These are phyloP conservation scores for Hyaloperonospora arabidopsidis DNA, from an alignment of 352 stramenopile genomes.

Conservation along the genomic window DNA sequence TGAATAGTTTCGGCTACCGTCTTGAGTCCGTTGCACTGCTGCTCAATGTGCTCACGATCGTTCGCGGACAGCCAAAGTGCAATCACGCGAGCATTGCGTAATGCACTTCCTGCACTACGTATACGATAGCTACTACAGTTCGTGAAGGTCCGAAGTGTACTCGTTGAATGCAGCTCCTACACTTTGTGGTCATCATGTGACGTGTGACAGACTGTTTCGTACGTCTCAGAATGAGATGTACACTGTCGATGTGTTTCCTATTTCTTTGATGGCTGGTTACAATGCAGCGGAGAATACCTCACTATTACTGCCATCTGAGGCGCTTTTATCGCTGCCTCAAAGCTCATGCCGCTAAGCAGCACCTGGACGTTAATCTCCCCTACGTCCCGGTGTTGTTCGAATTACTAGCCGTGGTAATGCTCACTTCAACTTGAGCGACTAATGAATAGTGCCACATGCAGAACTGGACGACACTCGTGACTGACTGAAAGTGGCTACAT, in stretches of 20 bases:
- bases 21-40: constrained; percentile 26
- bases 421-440: too few species aligned
- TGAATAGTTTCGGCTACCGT: constrained; percentile 33
- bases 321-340: too few species aligned
- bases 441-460: too few species aligned
- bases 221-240: constrained; percentile 58
- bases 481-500: too few species aligned
- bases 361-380: too few species aligned
- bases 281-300: too few species aligned
- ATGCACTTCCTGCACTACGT: constrained; percentile 29
- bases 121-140: background rate
- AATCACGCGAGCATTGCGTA: constrained; percentile 7
- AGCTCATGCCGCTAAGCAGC: too few species aligned
- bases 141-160: background rate
- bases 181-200: constrained; percentile 70
- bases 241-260: constrained; percentile 55
- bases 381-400: too few species aligned
- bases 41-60: constrained; percentile 3
- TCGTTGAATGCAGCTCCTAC: constrained; percentile 28
- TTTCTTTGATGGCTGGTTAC: too few species aligned
- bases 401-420: too few species aligned
- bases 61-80: constrained; percentile 6
- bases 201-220: constrained; percentile 86
- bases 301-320: too few species aligned
- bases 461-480: too few species aligned